Conservation (phyloP, 805 yeast species). For the Monosporozyma solicola region DNA sequence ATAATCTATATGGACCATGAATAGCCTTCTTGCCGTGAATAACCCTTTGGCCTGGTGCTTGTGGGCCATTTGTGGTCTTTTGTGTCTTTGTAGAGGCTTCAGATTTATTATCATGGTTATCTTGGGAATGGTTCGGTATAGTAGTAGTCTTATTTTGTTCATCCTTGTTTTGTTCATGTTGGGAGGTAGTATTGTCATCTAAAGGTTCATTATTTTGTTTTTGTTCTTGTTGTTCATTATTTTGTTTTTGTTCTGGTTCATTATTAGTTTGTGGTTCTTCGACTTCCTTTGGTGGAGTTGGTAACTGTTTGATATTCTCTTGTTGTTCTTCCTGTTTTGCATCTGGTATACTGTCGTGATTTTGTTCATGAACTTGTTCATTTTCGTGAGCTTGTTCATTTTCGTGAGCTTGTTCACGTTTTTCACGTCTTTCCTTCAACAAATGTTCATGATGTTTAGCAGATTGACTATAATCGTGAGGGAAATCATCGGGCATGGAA, state of each 20-base stretch:
- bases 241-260: slow-evolving; percentile 2
- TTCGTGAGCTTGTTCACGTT: slow-evolving; percentile 5
- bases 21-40: slow-evolving; percentile 43
- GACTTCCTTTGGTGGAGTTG: slow-evolving; percentile 7
- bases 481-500: slow-evolving; percentile 58
- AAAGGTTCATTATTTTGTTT: slow-evolving; percentile 1
- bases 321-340: background rate
- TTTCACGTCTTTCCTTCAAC: slow-evolving; percentile 38
- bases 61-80: slow-evolving; percentile 7
- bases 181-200: background rate
- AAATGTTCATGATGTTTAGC: slow-evolving; percentile 64
- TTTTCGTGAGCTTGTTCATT: background rate
- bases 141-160: background rate
- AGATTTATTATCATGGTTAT: slow-evolving; percentile 11
- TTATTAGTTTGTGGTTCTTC: slow-evolving; percentile 1
- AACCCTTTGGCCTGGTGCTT: slow-evolving; percentile 4
- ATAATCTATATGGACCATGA: slow-evolving; percentile 75
- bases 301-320: background rate
- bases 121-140: background rate
- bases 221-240: background rate
- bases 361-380: background rate
- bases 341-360: background rate
- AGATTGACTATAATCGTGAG: slow-evolving; percentile 65
- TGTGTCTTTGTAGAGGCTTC: slow-evolving; percentile 10
- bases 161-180: background rate